Percentiles rank a stretch among this genome's conserved stretches.
phyloP scores from a whole-genome alignment of 1,284 basidiomycete species.

The Malassezia caprae region DNA sequence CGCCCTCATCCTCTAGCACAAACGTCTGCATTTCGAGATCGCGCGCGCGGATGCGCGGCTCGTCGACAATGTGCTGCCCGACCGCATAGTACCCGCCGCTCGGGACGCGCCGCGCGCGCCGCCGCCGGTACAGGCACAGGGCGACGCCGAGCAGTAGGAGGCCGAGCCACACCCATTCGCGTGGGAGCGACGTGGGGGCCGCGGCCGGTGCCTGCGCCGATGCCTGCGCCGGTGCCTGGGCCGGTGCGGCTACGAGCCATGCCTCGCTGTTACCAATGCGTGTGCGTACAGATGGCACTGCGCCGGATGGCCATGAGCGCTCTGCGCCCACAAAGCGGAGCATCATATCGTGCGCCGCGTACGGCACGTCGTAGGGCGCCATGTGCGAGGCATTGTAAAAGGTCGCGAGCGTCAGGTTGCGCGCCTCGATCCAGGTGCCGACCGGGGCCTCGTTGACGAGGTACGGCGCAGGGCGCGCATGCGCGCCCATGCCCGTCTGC shows the following conservation, averaged over 20 bases:
- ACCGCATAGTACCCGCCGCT: slow-evolving; percentile 9
- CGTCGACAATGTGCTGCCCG: slow-evolving; percentile 5
- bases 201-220: background rate
- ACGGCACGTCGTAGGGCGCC: slow-evolving; percentile 78
- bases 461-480: slow-evolving; percentile 55
- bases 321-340: slow-evolving; percentile 56
- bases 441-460: slow-evolving; percentile 65
- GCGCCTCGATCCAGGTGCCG: slow-evolving; percentile 77
- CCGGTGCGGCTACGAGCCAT: slow-evolving; percentile 44
- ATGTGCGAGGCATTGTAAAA: slow-evolving; percentile 56
- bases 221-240: slow-evolving; percentile 30
- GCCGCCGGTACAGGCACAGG: slow-evolving; percentile 63
- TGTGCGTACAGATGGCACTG: slow-evolving; percentile 63
- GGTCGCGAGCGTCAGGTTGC: slow-evolving; percentile 89
- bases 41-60: background rate
- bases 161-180: slow-evolving; percentile 56
- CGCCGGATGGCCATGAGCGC: slow-evolving; percentile 65
- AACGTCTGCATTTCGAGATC: slow-evolving; percentile 14
- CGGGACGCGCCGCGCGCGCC: slow-evolving; percentile 50
- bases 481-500: slow-evolving; percentile 55
- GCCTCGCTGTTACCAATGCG: slow-evolving; percentile 60
- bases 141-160: slow-evolving; percentile 64
- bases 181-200: background rate
- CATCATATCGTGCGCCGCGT: slow-evolving; percentile 92
- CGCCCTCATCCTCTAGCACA: slow-evolving; percentile 6